Base-by-base conservation (phyloP, 306 rosid genomes). In the Gillenia trifoliata region DNA sequence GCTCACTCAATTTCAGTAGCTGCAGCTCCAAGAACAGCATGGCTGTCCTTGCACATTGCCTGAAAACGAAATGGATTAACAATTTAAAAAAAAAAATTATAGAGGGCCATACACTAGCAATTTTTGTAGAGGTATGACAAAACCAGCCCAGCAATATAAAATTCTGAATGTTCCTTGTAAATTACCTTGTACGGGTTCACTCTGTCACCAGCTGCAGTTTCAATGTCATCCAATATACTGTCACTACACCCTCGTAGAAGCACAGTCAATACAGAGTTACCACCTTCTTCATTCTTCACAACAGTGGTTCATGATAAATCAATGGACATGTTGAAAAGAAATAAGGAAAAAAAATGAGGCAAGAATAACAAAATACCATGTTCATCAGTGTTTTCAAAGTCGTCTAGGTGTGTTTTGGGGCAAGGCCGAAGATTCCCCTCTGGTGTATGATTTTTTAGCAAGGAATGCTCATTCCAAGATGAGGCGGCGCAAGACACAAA, bases 1-100 rank as follows among this genome's bases (percentile, higher is more conserved):
- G 96, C 98, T 66, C 89, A 75, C 88, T 93, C 98, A 72, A 93
- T 93, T 86, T 93, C 96, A 36, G 96, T 93, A 54, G 98, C 97
- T 7, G 97, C 92, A 71, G 92, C 96, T 63, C 97, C 98, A 59
- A 97, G 95, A 75, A 93, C 93, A 40, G 62, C 80, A 12, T 97
- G 92, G 82, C 98, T 93, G 71, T 93, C 96, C 83, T 86, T 86
- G 74, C 97, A 92, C 97, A 91, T 91, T 52, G 98, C 97, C 97
- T 93, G 74, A 77, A 31, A 80, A 69, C 43, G 38, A 79, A 74
- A 79, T 68, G 74, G 45, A 77, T 74, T 43, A n/a, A n/a, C n/a
- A n/a, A n/a, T n/a, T n/a, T n/a, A n/a, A n/a, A n/a, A n/a, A n/a
- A n/a, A 56, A 49, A 71, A 78, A 36, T 70, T 64, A 11, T 36